Conservation (phyloP, 495 filamentous ascomycete species). For the Podospora anserina region DNA sequence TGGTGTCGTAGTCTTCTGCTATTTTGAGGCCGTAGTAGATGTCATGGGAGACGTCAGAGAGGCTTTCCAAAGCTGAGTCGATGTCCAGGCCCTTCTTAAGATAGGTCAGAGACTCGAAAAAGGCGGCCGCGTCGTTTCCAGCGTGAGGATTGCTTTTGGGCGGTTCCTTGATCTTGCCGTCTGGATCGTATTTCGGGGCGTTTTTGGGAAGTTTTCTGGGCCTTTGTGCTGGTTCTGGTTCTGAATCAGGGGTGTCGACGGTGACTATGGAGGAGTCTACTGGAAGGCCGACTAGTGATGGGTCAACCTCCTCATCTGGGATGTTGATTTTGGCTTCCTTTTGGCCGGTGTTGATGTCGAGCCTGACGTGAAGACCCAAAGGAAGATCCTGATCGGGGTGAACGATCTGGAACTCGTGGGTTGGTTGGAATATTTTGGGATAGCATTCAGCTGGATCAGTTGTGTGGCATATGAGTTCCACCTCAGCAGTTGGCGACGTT, state of each 20-base stretch:
- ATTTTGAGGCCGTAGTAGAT: slow-evolving; percentile 68
- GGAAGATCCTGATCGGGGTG: slow-evolving; percentile 63
- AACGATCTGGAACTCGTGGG: slow-evolving; percentile 58
- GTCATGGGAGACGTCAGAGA: slow-evolving; percentile 60
- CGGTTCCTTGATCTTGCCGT: slow-evolving; percentile 50
- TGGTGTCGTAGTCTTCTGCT: slow-evolving; percentile 45
- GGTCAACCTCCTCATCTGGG: slow-evolving; percentile 43
- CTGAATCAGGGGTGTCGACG: slow-evolving; percentile 33
- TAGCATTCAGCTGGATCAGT: slow-evolving; percentile 59
- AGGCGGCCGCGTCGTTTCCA: slow-evolving; percentile 28
- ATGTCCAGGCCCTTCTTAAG: slow-evolving; percentile 41
- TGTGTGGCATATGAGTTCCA: slow-evolving; percentile 62
- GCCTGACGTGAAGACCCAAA: slow-evolving; percentile 58
- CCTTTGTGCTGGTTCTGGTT: slow-evolving; percentile 27
- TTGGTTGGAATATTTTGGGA: slow-evolving; percentile 59
- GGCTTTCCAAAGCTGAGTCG: slow-evolving; percentile 44
- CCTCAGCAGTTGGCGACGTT: slow-evolving; percentile 30
- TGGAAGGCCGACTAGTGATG: slow-evolving; percentile 43
- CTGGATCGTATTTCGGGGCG: slow-evolving; percentile 49
- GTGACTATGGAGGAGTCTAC: slow-evolving; percentile 48
- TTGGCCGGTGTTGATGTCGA: slow-evolving; percentile 59
- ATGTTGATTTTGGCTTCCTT: slow-evolving; percentile 62
- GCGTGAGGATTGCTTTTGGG: slow-evolving; percentile 26
- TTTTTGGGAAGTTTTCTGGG: slow-evolving; percentile 28
- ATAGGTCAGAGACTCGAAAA: slow-evolving; percentile 43